Evolutionary conservation across 1,284 basidiomycete species (phyloP), one percentile per base, ranked within the genome.

Genomic region (Malassezia pachydermatis): DNA sequence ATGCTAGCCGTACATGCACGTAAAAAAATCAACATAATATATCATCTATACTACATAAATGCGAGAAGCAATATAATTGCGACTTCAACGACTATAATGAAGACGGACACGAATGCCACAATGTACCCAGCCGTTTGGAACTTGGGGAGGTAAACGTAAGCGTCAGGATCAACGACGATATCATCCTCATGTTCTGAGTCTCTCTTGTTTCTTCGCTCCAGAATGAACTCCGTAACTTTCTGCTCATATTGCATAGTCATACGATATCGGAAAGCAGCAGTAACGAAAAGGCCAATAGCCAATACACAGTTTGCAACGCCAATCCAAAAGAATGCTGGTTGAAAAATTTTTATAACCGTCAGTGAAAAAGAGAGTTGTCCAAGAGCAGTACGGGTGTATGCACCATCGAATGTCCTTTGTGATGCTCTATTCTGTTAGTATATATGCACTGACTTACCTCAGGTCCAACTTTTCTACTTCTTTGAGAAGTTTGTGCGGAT

Each of bases 381-480:
- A 4, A 52, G 40, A 7, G 50, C 50, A 14, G 44, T 40, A 23
- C 50, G 45, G 19, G 19, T 32, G n/a, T 52, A 52, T 10, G 50
- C 50, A 22, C 50, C 50, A 34, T 52, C 44, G 34, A 52, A 52
- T n/a, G 50, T 52, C 23, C 50, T 38, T 35, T 52, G 50, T 8
- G 50, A 33, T 16, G 50, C 50, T 16, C 49, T 51, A 24, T 27
- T 32, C 13, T 14, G 38, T 37, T 20, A 44, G 24, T 23, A 17
- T n/a, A 22, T 13, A 8, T 7, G n/a, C 4, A 13, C 9, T n/a
- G 16, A 45, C 49, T 17, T 36, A 51, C 49, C 50, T 33, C 11
- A 52, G 29, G 20, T 52, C 50, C 8, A 52, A 40, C 0, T 32
- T 28, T 22, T 52, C 50, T 16, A 14, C 28, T 19, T 29, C 3